Evolutionary conservation across 768 basidiomycete genomes (phyloP), one percentile per base, ranked within the genome.

Genomic region (Lactarius sanguifluus): DNA sequence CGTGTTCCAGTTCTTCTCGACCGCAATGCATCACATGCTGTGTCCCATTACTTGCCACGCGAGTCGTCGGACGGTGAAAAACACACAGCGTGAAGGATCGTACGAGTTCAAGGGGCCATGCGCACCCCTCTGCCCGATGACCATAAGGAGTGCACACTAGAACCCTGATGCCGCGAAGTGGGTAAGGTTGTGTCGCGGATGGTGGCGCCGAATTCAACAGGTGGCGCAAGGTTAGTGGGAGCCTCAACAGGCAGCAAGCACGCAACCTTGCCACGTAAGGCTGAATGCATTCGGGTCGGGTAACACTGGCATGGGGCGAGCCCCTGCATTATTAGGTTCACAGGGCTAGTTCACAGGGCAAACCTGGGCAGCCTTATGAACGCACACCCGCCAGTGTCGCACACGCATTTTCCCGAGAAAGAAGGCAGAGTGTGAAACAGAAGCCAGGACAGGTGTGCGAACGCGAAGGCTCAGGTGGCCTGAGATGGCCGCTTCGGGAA

Each of bases 181-280:
- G 45, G 45, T 20, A 52, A 47, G 30, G 47, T 40, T 59, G 47
- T 45, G 57, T 64, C 47, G 63, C 36, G 57, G 25, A 36, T 41
- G 41, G 40, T 13, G 40, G 8, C 30, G 41, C 10, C 36, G 18
- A 59, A 45, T 55, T 45, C 41, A 55, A 59, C 59, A 55, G 52
- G 40, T 59, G 59, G 28, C n/a, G 64, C 38, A 16, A 20, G 32
- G 40, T 52, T 52, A 52, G 50, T 52, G 25, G 50, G n/a, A 3
- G 50, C 25, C 25, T 25, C 23, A 25, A 25, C 23, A 52, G 50
- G n/a, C 50, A 52, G 50, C 50, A 25, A 13, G 50, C 50, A 52
- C 12, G 50, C 50, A 52, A 12, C 50, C 23, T 52, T 52, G 50
- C 50, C 50, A 52, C 50, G 50, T 52, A 52, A 52, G 50, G 50